Evolutionary conservation across 2,329 filamentous ascomycete species (phyloP), one percentile per base, ranked within the genome.

Genomic region (Fusarium robinianum): DNA sequence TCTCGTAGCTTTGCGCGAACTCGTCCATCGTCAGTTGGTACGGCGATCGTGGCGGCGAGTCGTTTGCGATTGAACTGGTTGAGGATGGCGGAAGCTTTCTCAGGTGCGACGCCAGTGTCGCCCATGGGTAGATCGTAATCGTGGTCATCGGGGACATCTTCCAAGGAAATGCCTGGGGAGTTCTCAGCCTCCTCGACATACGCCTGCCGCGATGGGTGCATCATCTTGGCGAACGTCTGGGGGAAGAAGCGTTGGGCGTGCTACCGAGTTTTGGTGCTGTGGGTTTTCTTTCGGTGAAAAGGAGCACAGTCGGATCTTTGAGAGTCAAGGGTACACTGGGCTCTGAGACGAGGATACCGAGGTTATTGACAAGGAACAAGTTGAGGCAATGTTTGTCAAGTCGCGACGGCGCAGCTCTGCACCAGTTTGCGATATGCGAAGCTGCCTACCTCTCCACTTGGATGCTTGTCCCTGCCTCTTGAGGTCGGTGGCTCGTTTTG

Each of bases 21-120:
- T 60, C 88, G 83, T 50, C 80, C 84, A 74, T 99, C 94, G 66
- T 96, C 91, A 41, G 95, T 99, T 1, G 92, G 94, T 4, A 99
- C 94, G 9, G 88, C 86, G 58, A 97, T 88, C 8, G 87, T 87
- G 12, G 90, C 90, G 8, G 90, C 91, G 63, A 90, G 81, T 62
- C 90, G 84, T 70, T 96, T 96, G 50, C 92, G 88, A 62, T 90
- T 87, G 68, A 99, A 94, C 66, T 97, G 91, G 22, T 82, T 85
- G 14, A 95, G 75, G 41, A 96, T 84, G 10, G 88, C 89, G 3
- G 89, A 91, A 3, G 90, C 90, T 66, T 89, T 90, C 65, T 94
- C 88, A 5, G 88, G 81, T 6, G 85, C 81, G 31, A 86, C 83
- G 32, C 87, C 88, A 14, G 80, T 77, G 3, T 75, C 71, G 3